A percentile compares a stretch with the other conserved stretches of the same genome.
These are phyloP conservation scores for Ophiostoma quercus DNA, from an alignment of 2,329 filamentous ascomycete genomes.

Conservation along the genomic window DNA sequence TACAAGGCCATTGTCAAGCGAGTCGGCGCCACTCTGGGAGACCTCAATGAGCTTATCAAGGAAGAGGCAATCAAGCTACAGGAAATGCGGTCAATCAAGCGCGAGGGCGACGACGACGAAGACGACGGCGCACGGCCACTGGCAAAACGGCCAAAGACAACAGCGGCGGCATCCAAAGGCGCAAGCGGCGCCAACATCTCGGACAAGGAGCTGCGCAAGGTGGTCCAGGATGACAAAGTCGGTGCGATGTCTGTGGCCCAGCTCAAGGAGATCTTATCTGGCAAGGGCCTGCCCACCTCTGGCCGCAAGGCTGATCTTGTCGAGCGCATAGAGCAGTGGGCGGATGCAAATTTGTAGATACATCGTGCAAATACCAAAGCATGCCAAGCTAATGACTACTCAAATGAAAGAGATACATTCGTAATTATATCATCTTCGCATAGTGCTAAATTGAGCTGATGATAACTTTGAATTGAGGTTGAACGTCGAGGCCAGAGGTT, in stretches of 20 bases:
- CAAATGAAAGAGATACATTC: neutral
- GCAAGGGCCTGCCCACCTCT: slow-evolving; percentile 44
- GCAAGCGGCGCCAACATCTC: slow-evolving; percentile 20
- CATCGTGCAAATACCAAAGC: neutral
- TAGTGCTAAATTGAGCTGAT: no score
- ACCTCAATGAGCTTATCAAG: slow-evolving; percentile 68
- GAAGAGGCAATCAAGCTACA: slow-evolving; percentile 43
- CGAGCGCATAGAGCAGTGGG: slow-evolving; percentile 53
- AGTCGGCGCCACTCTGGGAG: slow-evolving; percentile 69
- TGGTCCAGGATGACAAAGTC: slow-evolving; percentile 43
- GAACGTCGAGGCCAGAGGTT: no score
- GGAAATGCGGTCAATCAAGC: slow-evolving; percentile 45
- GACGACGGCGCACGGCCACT: slow-evolving; percentile 34
- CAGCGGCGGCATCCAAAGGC: slow-evolving; percentile 37
- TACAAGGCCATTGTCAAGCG: slow-evolving; percentile 86
- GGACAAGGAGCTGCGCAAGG: slow-evolving; percentile 42
- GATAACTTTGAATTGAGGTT: no score
- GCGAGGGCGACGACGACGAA: slow-evolving; percentile 46
- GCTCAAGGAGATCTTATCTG: slow-evolving; percentile 46
- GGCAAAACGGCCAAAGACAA: slow-evolving; percentile 49
- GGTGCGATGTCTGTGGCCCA: slow-evolving; percentile 52
- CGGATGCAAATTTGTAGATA: slow-evolving; percentile 41
- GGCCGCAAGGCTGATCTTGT: slow-evolving; percentile 53
- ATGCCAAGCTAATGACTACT: neutral
- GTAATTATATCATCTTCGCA: no score